phyloP scores from a whole-genome alignment of 768 basidiomycete species.

The Rubroboletus satanas region DNA sequence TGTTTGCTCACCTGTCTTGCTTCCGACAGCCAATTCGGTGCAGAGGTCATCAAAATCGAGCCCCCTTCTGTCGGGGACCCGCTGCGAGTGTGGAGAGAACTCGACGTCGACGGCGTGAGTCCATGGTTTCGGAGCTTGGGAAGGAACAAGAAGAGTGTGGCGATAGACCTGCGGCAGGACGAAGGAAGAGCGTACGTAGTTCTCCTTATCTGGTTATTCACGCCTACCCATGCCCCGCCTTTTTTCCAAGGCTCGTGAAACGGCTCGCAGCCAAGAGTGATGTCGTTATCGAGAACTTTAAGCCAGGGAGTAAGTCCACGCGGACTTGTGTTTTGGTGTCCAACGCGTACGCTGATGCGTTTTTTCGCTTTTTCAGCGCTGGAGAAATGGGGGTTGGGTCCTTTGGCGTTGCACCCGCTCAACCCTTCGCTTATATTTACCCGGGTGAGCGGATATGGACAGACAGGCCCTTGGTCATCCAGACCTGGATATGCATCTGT shows the following conservation, averaged over 20 bases:
- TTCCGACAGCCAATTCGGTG: constrained; percentile 58
- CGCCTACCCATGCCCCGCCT: not conserved
- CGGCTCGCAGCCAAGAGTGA: constrained; percentile 60
- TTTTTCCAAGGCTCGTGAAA: constrained; percentile 50
- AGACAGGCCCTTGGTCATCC: constrained; percentile 69
- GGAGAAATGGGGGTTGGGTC: constrained; percentile 67
- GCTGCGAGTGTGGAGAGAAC: constrained; percentile 65
- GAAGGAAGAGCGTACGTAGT: constrained; percentile 49
- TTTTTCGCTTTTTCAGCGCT: constrained; percentile 42
- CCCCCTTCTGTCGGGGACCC: constrained; percentile 62
- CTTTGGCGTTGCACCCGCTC: constrained; percentile 54
- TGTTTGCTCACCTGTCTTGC: not conserved
- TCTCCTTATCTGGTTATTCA: not conserved
- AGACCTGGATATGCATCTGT: constrained; percentile 72
- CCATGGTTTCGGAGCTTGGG: constrained; percentile 73
- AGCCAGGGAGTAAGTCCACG: constrained; percentile 57
- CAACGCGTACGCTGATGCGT: not conserved
- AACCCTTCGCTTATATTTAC: constrained; percentile 90
- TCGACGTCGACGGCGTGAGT: constrained; percentile 66
- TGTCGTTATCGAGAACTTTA: constrained; percentile 70
- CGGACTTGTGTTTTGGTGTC: not conserved
- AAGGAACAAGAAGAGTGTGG: constrained; percentile 71
- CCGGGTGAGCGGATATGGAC: constrained; percentile 75
- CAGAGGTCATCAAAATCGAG: constrained; percentile 71
- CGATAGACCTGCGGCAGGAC: constrained; percentile 57